phyloP scores from a whole-genome alignment of 208 protist species.

The Phytomonas francai region DNA sequence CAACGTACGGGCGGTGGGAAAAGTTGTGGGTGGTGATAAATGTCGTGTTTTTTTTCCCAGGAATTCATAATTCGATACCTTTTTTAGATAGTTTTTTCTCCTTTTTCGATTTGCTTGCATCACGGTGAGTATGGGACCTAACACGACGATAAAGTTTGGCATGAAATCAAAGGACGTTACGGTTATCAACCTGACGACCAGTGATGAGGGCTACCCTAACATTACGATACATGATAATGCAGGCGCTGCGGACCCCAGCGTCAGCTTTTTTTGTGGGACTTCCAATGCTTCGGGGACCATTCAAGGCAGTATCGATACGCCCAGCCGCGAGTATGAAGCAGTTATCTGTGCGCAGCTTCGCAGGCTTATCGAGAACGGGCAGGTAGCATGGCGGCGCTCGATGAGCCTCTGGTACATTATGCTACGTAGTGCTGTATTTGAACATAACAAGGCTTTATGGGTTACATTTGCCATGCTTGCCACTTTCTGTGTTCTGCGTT shows the following conservation, averaged over 20 bases:
- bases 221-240: background rate
- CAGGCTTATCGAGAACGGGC: constrained; percentile 34
- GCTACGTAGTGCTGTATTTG: constrained; percentile 35
- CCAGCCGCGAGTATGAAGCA: constrained; percentile 63
- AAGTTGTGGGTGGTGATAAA: background rate
- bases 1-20: background rate
- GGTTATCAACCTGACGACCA: background rate
- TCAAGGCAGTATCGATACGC: constrained; percentile 18
- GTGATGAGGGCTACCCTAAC: background rate
- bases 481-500: constrained; percentile 46
- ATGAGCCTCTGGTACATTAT: constrained; percentile 33
- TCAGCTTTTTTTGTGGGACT: background rate
- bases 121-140: background rate
- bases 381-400: constrained; percentile 24
- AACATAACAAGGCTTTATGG: constrained; percentile 48
- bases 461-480: constrained; percentile 65
- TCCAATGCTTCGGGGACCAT: background rate
- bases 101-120: background rate
- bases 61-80: background rate
- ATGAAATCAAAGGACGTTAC: constrained; percentile 14
- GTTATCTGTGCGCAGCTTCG: constrained; percentile 48
- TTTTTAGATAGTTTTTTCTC: background rate
- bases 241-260: background rate
- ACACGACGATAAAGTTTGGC: background rate
- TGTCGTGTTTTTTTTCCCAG: background rate